phyloP scores from a whole-genome alignment of 2,329 filamentous ascomycete species.

The Hypoxylon sp. region DNA sequence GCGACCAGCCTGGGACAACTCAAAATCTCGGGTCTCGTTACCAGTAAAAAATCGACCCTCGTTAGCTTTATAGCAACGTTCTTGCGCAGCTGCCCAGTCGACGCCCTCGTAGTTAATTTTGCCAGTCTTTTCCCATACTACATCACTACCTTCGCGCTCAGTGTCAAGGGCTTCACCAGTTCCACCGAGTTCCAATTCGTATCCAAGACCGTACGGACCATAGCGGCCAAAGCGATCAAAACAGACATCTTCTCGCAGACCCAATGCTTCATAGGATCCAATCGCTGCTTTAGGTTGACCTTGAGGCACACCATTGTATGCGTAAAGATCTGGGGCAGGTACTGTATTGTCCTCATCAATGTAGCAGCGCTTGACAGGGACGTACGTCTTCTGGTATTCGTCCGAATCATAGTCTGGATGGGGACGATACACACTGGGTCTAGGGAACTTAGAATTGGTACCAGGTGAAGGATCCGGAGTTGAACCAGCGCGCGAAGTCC shows the following conservation, averaged over 20 bases:
- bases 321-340: conserved; percentile 74
- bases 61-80: conserved; percentile 71
- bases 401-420: conserved; percentile 75
- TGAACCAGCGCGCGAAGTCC: conserved; percentile 42
- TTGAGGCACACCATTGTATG: conserved; percentile 78
- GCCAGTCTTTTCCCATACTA: conserved; percentile 68
- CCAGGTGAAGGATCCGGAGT: conserved; percentile 43
- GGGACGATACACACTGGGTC: conserved; percentile 72
- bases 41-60: conserved; percentile 70
- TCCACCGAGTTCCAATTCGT: conserved; percentile 80
- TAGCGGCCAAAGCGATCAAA: conserved; percentile 90
- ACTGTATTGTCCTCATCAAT: conserved; percentile 72
- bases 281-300: conserved; percentile 84
- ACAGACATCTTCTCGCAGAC: conserved; percentile 82
- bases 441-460: conserved; percentile 59
- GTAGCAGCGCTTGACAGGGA: conserved; percentile 72
- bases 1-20: conserved; percentile 46
- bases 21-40: conserved; percentile 55
- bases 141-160: conserved; percentile 76
- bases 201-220: conserved; percentile 89
- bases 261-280: conserved; percentile 82
- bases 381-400: conserved; percentile 68
- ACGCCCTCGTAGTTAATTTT: conserved; percentile 70
- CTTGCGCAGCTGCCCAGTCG: conserved; percentile 70
- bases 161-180: conserved; percentile 79